These are phyloP conservation scores for Hortiboletus flavorubellus DNA, from an alignment of 768 basidiomycete species.

Conservation along the genomic window DNA sequence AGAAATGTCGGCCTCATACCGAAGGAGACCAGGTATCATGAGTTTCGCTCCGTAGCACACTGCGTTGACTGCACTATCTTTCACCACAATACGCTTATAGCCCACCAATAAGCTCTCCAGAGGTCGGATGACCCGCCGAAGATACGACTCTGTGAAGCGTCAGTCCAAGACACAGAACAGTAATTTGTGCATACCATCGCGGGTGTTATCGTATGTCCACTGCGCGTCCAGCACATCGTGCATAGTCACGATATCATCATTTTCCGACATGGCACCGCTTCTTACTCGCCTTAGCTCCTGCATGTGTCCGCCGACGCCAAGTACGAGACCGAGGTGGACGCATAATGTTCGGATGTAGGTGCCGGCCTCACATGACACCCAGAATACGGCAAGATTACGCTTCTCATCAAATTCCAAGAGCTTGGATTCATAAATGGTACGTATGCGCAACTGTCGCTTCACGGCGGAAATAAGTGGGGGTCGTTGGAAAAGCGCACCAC, in stretches of 20 bases:
- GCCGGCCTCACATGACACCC: constrained; percentile 98
- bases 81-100: constrained; percentile 98
- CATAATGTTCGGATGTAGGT: constrained; percentile 96
- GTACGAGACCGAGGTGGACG: constrained; percentile 89
- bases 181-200: constrained; percentile 66
- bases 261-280: constrained; percentile 95
- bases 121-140: constrained; percentile 91
- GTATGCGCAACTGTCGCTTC: constrained; percentile 94
- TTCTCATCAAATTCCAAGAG: constrained; percentile 97
- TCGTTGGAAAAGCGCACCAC: constrained; percentile 97
- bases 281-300: constrained; percentile 94
- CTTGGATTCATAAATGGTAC: constrained; percentile 95
- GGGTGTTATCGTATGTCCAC: constrained; percentile 96
- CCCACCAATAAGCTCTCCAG: constrained; percentile 91
- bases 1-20: constrained; percentile 94
- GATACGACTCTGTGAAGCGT: constrained; percentile 75
- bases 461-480: constrained; percentile 99
- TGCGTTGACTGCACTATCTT: constrained; percentile 98
- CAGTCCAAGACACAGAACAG: constrained; percentile 9
- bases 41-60: constrained; percentile 99
- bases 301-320: constrained; percentile 99
- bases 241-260: constrained; percentile 99
- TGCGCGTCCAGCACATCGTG: constrained; percentile 99
- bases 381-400: constrained; percentile 94
- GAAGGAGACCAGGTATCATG: constrained; percentile 97